Evolutionary conservation across 331 rosid species (phyloP), one percentile per base, ranked within the genome.

Genomic region (Saraca asoca): DNA sequence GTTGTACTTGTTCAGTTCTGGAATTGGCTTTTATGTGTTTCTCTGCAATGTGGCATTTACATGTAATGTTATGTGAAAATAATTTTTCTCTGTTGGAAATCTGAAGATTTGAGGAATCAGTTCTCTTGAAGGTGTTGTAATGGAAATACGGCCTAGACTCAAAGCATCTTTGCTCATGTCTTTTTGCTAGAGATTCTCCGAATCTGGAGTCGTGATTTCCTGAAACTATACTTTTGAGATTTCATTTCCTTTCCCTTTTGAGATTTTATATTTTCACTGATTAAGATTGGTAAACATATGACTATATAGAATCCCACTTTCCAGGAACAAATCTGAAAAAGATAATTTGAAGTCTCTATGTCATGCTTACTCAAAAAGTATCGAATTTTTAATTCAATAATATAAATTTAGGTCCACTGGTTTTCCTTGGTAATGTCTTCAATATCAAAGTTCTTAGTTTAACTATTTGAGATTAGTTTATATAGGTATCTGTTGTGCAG

Each of bases 341-440:
- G 53, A 18, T n/a, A 57, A 24, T 18, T 37, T 43, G 15, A 64
- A 24, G 33, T 55, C 31, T 34, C 15, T n/a, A 29, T 55, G 45
- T 44, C 56, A 69, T 7, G 14, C 39, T 69, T 31, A 7, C 44
- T 24, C 31, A 24, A 24, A 17, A 45, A 46, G 3, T 58, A 37
- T 58, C 34, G 8, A 15, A 58, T 7, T 33, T 35, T 4, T 29
- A 29, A 9, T 54, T 18, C 64, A 53, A 42, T 31, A 5, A 24
- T 7, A 42, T 56, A 56, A 9, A 17, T 18, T 6, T 5, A 45
- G 74, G 49, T 56, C 66, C 58, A 20, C 60, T 34, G 44, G 38
- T 31, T 43, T 55, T 68, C 46, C 20, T 1, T 56, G 31, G 10
- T 55, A 14, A 10, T 34, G 73, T 13, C 14, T 52, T 33, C 10